phyloP scores from a whole-genome alignment of 2,329 filamentous ascomycete species.

The Fusarium tanahbumbuense region DNA sequence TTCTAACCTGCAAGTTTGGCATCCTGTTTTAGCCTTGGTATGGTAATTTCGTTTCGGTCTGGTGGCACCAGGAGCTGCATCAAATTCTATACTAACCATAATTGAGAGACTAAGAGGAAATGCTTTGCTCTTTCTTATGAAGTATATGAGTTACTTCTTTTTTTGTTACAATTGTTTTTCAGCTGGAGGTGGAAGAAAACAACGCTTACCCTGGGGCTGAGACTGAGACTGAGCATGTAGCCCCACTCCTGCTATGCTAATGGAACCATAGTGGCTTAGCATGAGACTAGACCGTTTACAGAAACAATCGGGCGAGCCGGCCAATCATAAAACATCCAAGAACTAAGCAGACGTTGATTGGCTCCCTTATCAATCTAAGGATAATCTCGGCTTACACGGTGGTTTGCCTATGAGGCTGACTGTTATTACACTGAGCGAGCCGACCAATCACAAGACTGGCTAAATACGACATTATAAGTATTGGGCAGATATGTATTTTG shows the following conservation, averaged over 20 bases:
- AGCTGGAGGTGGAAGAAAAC: background rate
- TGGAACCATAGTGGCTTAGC: background rate
- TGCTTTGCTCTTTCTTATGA: accelerated
- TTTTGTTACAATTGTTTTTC: background rate
- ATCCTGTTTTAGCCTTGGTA: background rate
- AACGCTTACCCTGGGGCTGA: background rate
- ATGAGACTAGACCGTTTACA: accelerated
- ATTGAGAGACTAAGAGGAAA: accelerated
- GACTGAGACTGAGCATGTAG: background rate
- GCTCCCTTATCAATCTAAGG: background rate
- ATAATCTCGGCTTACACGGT: background rate
- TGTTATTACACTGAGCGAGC: background rate
- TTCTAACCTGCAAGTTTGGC: background rate
- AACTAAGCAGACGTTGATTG: background rate
- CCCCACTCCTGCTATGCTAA: background rate
- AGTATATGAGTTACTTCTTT: background rate
- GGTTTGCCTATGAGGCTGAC: background rate
- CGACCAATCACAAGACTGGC: background rate
- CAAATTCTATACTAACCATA: background rate
- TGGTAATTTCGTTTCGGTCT: background rate
- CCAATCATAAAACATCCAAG: background rate
- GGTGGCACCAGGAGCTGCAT: accelerated
- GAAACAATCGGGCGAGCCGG: background rate
- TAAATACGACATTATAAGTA: accelerated
- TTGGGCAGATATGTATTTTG: accelerated